phyloP scores from a whole-genome alignment of 140 eudicot genomes.

The Oenanthe javanica region DNA sequence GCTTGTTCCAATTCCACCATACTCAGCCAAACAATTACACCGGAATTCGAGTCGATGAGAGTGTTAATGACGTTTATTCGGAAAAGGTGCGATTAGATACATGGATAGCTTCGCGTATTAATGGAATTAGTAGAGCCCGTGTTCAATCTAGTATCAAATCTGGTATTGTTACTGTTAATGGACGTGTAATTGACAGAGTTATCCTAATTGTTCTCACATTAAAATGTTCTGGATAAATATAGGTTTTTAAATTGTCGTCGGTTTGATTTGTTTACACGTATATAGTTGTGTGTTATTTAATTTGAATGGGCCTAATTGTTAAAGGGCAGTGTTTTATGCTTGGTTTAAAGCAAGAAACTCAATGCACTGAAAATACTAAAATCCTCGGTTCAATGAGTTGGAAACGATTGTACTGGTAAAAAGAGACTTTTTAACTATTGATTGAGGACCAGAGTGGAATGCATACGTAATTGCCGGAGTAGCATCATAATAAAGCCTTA shows the following conservation, averaged over 20 bases:
- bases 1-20: slow-evolving; percentile 18
- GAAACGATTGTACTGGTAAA: neutral
- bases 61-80: slow-evolving; percentile 32
- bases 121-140: slow-evolving; percentile 86
- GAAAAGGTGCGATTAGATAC: slow-evolving; percentile 60
- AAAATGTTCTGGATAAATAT: too few relatives aligned
- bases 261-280: too few relatives aligned
- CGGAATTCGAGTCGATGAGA: slow-evolving; percentile 56
- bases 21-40: slow-evolving; percentile 38
- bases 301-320: too few relatives aligned
- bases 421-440: neutral
- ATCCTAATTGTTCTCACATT: too few relatives aligned
- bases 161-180: slow-evolving; percentile 74
- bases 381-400: neutral
- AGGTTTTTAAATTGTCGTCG: too few relatives aligned
- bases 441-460: neutral
- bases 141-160: slow-evolving; percentile 78
- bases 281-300: too few relatives aligned
- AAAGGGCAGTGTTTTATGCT: too few relatives aligned
- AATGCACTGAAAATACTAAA: too few relatives aligned
- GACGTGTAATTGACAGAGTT: slow-evolving; percentile 65
- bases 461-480: neutral
- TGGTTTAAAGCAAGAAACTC: too few relatives aligned
- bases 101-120: slow-evolving; percentile 72
- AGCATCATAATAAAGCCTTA: neutral